Conservation (phyloP, 805 yeast genomes). For the Lipomyces starkeyi region DNA sequence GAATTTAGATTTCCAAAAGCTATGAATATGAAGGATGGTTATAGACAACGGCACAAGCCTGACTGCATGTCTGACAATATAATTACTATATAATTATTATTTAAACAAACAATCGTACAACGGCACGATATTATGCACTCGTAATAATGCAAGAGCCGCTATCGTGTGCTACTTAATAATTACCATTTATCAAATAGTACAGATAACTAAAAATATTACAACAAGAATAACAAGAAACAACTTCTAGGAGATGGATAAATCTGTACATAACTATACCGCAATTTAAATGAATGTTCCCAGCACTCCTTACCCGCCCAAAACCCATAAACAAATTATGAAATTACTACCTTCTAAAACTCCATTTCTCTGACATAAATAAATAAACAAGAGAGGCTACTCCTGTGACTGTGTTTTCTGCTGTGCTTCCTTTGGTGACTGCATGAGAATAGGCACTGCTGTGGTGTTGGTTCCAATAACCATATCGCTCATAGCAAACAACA, state of each 20-base stretch:
- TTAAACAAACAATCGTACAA: neutral
- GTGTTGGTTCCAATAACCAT: slow-evolving; percentile 38
- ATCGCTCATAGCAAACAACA: slow-evolving; percentile 50
- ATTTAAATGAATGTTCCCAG: neutral
- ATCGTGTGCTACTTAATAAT: neutral
- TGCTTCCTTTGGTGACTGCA: neutral
- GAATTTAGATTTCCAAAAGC: too few relatives aligned
- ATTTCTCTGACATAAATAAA: neutral
- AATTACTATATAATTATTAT: neutral
- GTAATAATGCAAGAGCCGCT: neutral
- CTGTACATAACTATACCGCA: neutral
- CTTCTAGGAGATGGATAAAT: neutral
- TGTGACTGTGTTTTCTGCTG: neutral
- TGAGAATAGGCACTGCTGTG: neutral
- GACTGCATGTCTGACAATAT: too few relatives aligned
- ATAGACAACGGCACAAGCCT: too few relatives aligned
- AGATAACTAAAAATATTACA: neutral
- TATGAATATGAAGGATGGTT: too few relatives aligned
- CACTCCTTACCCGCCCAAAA: slow-evolving; percentile 1
- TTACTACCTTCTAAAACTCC: neutral
- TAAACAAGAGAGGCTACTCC: neutral
- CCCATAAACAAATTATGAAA: neutral
- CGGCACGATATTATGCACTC: neutral
- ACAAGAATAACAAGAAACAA: neutral
- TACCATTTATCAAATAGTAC: neutral